phyloP scores from a whole-genome alignment of 352 stramenopile genomes.

The Achlya hypogyna region DNA sequence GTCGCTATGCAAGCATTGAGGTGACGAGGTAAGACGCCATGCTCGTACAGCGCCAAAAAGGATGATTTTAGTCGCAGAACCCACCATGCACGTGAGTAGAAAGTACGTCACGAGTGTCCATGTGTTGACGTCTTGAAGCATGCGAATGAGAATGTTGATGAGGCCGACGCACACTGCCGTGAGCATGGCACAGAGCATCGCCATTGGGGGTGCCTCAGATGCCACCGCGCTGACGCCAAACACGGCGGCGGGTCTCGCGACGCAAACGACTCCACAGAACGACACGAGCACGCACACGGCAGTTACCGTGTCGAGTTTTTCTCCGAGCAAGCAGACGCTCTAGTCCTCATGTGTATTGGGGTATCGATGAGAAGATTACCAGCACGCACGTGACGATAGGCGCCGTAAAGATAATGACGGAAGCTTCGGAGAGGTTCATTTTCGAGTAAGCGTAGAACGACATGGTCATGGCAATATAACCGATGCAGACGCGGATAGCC shows the following conservation, averaged over 20 bases:
- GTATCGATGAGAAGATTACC: constrained; percentile 22
- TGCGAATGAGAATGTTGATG: constrained; percentile 47
- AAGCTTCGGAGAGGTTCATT: constrained; percentile 64
- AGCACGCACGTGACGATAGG: constrained; percentile 62
- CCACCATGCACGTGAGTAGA: constrained; percentile 29
- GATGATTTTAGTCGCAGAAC: constrained; percentile 22
- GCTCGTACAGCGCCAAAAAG: not conserved
- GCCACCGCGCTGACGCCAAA: constrained; percentile 21
- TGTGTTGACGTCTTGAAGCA: constrained; percentile 40
- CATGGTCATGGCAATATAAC: constrained; percentile 45
- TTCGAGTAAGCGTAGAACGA: constrained; percentile 62
- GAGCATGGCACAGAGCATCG: constrained; percentile 33
- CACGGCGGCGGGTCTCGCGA: constrained; percentile 40
- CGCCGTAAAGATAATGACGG: constrained; percentile 55
- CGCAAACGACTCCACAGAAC: constrained; percentile 46
- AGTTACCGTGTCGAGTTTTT: constrained; percentile 39
- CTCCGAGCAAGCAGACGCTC: constrained; percentile 36
- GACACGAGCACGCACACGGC: constrained; percentile 36
- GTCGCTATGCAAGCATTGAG: not conserved
- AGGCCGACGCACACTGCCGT: constrained; percentile 39
- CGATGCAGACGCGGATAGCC: constrained; percentile 43
- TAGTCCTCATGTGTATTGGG: no score
- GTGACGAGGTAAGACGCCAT: not conserved
- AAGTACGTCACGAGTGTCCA: constrained; percentile 41
- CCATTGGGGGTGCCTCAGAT: constrained; percentile 21